Evolutionary conservation across 2,329 filamentous ascomycete species (phyloP), one percentile per base, ranked within the genome.

Genomic region (Talaromyces sp.): DNA sequence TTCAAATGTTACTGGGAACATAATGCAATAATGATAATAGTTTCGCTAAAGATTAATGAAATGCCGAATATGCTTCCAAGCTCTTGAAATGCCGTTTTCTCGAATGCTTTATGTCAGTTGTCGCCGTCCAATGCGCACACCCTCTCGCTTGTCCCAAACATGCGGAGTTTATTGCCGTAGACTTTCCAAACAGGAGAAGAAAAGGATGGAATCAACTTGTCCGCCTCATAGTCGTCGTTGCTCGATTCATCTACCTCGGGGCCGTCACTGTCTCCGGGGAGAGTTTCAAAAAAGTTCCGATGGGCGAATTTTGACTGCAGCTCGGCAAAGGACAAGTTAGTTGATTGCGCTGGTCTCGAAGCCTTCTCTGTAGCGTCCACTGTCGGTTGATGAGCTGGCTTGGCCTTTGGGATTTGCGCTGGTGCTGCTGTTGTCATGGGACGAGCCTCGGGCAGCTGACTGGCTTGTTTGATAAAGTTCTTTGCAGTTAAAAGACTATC

Each of bases 401-500:
- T 52, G 11, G 27, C 26, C 9, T 50, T 21, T 5, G 43, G n/a
- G 3, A 38, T 26, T 50, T 48, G n/a, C 10, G 43, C 9, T 50
- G 14, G 14, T 52, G 12, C 12, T 8, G 14, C 14, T 29, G 21
- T 3, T 17, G 48, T 27, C 21, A n/a, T 27, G 17, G 14, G 48
- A 52, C 48, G 77, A 12, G 57, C 52, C 14, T 54, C 41, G 10
- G 54, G 57, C 3, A 85, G 72, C 64, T 82, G 81, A 1, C 80
- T 75, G 9, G 82, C 80, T 3, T 87, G 74, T 58, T 80, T 79
- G 56, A 87, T 77, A 64, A 85, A 82, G 27, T 86, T 76, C 59
- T 81, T 80, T 2, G 84, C 85, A 0, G 85, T 85, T 24, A 87
- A 74, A 62, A 83, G 78, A 69, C 83, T 86, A 68, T 88, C 85